Evolutionary conservation across 108 stramenopile genomes (phyloP).

Genomic region (Fragilaria crotonensis): DNA sequence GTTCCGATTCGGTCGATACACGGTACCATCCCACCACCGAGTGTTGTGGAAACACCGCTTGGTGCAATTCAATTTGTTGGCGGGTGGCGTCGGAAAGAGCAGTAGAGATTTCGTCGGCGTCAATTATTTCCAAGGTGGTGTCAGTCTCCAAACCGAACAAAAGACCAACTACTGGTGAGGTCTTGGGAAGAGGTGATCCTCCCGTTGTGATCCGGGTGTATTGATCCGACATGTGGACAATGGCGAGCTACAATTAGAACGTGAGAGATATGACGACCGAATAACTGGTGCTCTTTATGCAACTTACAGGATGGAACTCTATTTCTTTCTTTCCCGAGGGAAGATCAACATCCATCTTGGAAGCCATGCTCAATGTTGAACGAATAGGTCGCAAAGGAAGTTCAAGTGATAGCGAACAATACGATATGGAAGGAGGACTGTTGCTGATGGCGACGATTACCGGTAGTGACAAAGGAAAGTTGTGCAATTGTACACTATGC

Average conservation of each 20-base stretch:
- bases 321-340: not conserved
- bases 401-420: too few species aligned
- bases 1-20: constrained; percentile 12
- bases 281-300: too few species aligned
- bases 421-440: too few species aligned
- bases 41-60: constrained; percentile 71
- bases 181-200: constrained; percentile 50
- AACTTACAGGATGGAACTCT: too few species aligned
- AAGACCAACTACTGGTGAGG: constrained; percentile 61
- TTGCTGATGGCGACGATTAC: too few species aligned
- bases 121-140: constrained; percentile 15
- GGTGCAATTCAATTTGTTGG: constrained; percentile 64
- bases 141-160: constrained; percentile 32
- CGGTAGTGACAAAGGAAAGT: too few species aligned
- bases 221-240: constrained; percentile 82
- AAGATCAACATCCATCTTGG: constrained; percentile 1
- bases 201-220: constrained; percentile 69
- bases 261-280: too few species aligned
- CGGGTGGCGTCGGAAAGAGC: constrained; percentile 28
- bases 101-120: constrained; percentile 37
- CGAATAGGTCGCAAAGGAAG: too few species aligned
- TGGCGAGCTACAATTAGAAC: constrained; percentile 48
- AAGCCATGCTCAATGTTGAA: constrained; percentile 1
- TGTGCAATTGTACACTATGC: too few species aligned
- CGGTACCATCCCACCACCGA: constrained; percentile 80